Conservation (phyloP, 768 basidiomycete genomes). For the Tylopilus felleus region DNA sequence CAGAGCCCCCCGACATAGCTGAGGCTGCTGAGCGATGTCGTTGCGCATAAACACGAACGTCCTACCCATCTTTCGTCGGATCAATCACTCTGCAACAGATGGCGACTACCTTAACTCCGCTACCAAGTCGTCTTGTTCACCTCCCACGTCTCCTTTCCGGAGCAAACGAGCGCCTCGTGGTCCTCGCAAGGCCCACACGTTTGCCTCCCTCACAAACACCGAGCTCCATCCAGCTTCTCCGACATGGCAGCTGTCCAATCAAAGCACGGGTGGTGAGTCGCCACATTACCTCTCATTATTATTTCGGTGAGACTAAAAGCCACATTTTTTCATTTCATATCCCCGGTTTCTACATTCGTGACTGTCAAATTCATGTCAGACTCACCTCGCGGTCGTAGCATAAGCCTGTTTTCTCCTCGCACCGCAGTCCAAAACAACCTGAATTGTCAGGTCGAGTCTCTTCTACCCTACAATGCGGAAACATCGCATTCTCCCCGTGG, state of each 20-base stretch:
- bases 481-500: constrained; percentile 29
- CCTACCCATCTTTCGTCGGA: constrained; percentile 18
- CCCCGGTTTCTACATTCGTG: constrained; percentile 17
- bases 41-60: constrained; percentile 30
- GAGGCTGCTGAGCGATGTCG: constrained; percentile 24
- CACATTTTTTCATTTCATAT: constrained; percentile 20
- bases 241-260: constrained; percentile 25
- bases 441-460: constrained; percentile 17
- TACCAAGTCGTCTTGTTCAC: constrained; percentile 13
- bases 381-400: constrained; percentile 32
- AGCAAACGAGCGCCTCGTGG: constrained; percentile 27
- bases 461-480: constrained; percentile 33
- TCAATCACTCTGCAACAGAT: constrained; percentile 18
- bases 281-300: constrained; percentile 15
- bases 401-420: constrained; percentile 32
- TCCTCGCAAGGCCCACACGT: constrained; percentile 32
- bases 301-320: constrained; percentile 17
- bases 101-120: constrained; percentile 12
- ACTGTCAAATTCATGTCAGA: constrained; percentile 22
- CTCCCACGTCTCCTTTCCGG: constrained; percentile 21
- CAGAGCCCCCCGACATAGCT: constrained; percentile 11
- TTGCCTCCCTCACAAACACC: constrained; percentile 32
- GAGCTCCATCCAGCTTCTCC: constrained; percentile 29
- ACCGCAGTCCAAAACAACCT: constrained; percentile 22
- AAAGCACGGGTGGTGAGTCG: constrained; percentile 27